Conservation (phyloP, 495 filamentous ascomycete genomes). For the Tuber borchii region DNA sequence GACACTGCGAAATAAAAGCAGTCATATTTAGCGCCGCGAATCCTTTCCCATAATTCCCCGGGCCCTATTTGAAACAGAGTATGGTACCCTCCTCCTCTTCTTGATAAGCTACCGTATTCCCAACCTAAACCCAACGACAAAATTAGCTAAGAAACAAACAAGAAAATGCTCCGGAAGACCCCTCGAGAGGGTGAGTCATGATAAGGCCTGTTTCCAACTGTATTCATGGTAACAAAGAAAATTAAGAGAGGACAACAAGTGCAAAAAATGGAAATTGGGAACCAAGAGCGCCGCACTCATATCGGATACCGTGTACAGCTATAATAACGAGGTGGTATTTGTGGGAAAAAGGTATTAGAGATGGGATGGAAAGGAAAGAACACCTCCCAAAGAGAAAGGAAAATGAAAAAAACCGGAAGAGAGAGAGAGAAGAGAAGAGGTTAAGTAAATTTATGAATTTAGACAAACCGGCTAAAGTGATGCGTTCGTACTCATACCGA, state of each 20-base stretch:
- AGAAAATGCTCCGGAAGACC: not conserved
- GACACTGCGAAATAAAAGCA: not conserved
- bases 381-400: not conserved
- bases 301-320: not conserved
- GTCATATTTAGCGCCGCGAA: not conserved
- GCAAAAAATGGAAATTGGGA: not conserved
- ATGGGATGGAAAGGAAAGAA: not conserved
- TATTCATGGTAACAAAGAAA: not conserved
- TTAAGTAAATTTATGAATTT: not conserved
- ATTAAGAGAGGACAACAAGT: not conserved
- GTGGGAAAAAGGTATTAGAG: not conserved
- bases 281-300: not conserved
- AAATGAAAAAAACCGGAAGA: not conserved
- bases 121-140: not conserved
- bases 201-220: not conserved
- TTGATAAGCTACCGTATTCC: not conserved
- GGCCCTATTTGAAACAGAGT: not conserved
- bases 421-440: not conserved
- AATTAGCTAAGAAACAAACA: not conserved
- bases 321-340: not conserved
- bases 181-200: not conserved
- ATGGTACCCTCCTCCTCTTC: too few relatives aligned
- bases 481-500: not conserved
- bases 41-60: not conserved
- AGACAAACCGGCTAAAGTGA: not conserved